Evolutionary conservation across 768 basidiomycete species (phyloP), one percentile per base, ranked within the genome.

Genomic region (Gymnopilus dilepis): DNA sequence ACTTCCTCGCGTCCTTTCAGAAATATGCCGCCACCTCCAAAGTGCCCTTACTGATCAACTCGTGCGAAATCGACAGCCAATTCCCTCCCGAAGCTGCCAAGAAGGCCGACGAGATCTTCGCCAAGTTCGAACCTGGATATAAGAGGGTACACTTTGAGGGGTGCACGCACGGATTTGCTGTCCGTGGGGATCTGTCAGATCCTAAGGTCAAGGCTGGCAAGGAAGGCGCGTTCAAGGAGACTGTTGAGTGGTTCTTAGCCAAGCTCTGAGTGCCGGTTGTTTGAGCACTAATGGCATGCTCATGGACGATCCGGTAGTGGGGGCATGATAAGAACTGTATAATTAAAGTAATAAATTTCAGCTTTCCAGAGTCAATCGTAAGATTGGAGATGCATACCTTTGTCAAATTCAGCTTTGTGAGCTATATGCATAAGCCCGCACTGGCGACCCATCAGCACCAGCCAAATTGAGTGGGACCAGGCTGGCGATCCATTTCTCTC

Each of bases 21-120:
- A 82, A 76, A 78, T 85, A 85, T 71, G 65, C 74, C 45, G 57
- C 67, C 2, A 65, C 51, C 11, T 76, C 86, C 30, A 81, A 81
- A 47, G 80, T 80, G 0, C 87, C 89, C 21, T 77, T 91, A 26
- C 80, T 92, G 38, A 86, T 90, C 74, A 90, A 90, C 77, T 84
- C 83, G 42, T 89, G 89, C 74, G 78, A 81, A 26, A 41, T 69
- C 28, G 87, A 90, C 70, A 2, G 34, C 4, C 72, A 73, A 67
- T 91, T 89, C 79, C 83, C 86, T 6, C 47, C 38, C 0, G 81
- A 82, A 40, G 53, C 76, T 3, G 80, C 82, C 57, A 72, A 68
- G 0, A 62, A 76, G 52, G 84, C 86, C 1, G 85, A 87, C 56
- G 67, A 75, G 51, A 76, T 89, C 40, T 69, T 89, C 17, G 77